These are phyloP conservation scores for Secale cereale DNA, from an alignment of 176 grass and related monocot genomes.

Conservation along the genomic window DNA sequence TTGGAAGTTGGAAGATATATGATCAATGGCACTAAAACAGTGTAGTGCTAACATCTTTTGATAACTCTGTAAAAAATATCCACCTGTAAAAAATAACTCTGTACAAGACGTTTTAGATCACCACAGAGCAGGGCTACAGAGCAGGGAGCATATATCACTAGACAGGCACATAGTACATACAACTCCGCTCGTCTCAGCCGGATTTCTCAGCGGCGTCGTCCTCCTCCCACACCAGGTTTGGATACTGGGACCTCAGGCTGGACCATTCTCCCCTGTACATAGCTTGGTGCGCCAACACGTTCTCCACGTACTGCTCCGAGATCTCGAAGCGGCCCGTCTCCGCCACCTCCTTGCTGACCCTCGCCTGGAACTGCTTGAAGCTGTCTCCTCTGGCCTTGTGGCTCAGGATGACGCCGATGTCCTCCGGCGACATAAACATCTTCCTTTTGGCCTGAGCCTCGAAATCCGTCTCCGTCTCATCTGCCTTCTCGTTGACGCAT, in stretches of 20 bases:
- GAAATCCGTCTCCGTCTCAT: background rate
- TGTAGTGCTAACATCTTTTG: too few species aligned
- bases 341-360: background rate
- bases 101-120: too few species aligned
- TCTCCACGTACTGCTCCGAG: background rate
- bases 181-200: background rate
- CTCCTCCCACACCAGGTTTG: background rate
- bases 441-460: background rate
- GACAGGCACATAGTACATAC: too few species aligned
- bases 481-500: background rate
- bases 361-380: background rate
- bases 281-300: background rate
- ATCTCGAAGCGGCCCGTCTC: background rate
- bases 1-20: too few species aligned
- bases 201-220: background rate
- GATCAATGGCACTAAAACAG: too few species aligned
- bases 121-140: too few species aligned
- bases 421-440: background rate
- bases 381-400: background rate
- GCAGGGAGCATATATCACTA: too few species aligned
- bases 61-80: too few species aligned
- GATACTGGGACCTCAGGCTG: background rate
- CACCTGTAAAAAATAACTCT: too few species aligned
- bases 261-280: background rate
- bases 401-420: background rate